phyloP scores from a whole-genome alignment of 1,139 yeast genomes.

The Pneumocystis oryctolagi region DNA sequence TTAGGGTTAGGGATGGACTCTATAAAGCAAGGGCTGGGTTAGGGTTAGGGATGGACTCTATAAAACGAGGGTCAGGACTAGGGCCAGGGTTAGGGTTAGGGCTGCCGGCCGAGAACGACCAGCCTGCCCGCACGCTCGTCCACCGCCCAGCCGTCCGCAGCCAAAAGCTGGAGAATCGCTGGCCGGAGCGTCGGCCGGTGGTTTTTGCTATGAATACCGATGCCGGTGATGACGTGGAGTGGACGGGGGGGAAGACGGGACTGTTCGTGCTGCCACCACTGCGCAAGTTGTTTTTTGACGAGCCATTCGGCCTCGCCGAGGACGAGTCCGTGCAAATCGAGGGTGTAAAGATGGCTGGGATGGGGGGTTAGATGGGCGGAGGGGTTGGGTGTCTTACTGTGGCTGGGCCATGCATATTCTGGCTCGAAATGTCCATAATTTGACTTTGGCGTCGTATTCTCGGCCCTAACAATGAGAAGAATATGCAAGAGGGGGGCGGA shows the following conservation, averaged over 20 bases:
- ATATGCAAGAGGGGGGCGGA: background rate
- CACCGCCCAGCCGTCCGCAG: slow-evolving; percentile 14
- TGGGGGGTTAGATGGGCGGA: background rate
- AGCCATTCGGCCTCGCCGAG: slow-evolving; percentile 14
- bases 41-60: slow-evolving; percentile 18
- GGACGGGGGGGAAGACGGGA: slow-evolving; percentile 6
- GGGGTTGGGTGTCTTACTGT: background rate
- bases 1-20: slow-evolving; percentile 28
- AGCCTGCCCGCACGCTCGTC: slow-evolving; percentile 3
- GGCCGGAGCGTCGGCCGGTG: slow-evolving; percentile 14
- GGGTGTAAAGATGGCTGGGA: slow-evolving; percentile 5
- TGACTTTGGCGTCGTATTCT: background rate
- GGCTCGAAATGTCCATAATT: background rate
- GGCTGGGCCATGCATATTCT: background rate
- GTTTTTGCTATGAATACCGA: slow-evolving; percentile 15
- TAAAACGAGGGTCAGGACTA: slow-evolving; percentile 45
- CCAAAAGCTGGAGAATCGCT: slow-evolving; percentile 11
- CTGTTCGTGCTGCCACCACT: slow-evolving; percentile 15
- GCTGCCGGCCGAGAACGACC: slow-evolving; percentile 1
- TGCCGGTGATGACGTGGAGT: slow-evolving; percentile 16
- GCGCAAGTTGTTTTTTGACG: slow-evolving; percentile 9
- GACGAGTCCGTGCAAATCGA: slow-evolving; percentile 16
- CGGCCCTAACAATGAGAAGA: background rate
- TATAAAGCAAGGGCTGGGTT: slow-evolving; percentile 47
- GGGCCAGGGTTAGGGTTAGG: slow-evolving; percentile 14